These are phyloP conservation scores for Pseudodiploospora longispora DNA, from an alignment of 2,329 filamentous ascomycete genomes.

Conservation along the genomic window DNA sequence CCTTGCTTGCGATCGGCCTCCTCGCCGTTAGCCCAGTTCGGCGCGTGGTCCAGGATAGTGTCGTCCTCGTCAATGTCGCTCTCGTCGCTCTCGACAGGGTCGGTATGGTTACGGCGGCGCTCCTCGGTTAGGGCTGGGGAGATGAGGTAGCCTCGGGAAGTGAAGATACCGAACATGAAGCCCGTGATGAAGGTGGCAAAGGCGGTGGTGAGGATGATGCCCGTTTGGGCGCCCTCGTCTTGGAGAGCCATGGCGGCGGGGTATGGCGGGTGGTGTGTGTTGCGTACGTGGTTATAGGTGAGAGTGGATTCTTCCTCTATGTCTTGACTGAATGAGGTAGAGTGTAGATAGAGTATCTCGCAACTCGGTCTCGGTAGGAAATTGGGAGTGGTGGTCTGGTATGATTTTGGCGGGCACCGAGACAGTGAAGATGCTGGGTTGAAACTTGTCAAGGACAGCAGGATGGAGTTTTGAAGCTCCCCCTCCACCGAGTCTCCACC, in stretches of 20 bases:
- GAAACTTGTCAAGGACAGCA: too few species aligned
- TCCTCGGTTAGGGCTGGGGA: slow-evolving; percentile 48
- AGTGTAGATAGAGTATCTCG: too few species aligned
- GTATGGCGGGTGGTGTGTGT: neutral
- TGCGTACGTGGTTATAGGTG: too few species aligned
- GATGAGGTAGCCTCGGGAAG: slow-evolving; percentile 51
- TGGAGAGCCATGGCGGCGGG: slow-evolving; percentile 16
- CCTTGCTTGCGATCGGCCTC: slow-evolving; percentile 54
- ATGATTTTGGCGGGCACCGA: too few species aligned
- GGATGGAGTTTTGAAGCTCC: too few species aligned
- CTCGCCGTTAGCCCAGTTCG: slow-evolving; percentile 56
- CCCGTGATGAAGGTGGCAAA: slow-evolving; percentile 67
- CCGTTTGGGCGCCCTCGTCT: slow-evolving; percentile 37
- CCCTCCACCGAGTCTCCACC: too few species aligned
- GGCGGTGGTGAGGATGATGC: slow-evolving; percentile 63
- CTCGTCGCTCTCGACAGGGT: slow-evolving; percentile 61
- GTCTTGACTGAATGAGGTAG: too few species aligned
- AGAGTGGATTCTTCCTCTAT: too few species aligned
- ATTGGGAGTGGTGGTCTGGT: too few species aligned
- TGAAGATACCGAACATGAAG: slow-evolving; percentile 74
- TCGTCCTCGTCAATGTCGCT: slow-evolving; percentile 58
- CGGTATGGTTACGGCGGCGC: slow-evolving; percentile 45
- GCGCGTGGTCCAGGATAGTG: slow-evolving; percentile 54
- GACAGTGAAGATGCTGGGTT: too few species aligned
- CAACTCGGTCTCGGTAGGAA: too few species aligned